Evolutionary conservation across 768 basidiomycete species (phyloP), one percentile per base, ranked within the genome.

Genomic region (Favolaschia claudopus): DNA sequence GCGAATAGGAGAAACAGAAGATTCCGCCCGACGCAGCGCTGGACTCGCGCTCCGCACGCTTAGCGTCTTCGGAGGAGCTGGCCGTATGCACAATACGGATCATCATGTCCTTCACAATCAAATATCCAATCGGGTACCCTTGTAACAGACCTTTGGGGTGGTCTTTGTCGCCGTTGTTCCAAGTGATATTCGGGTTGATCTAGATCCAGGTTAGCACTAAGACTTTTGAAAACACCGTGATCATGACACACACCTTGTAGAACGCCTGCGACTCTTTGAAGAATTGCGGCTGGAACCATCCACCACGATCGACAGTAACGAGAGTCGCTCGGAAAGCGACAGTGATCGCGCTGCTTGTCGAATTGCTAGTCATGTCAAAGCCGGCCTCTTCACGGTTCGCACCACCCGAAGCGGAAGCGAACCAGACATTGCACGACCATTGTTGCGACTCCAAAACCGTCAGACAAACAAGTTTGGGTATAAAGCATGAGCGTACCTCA

Each of bases 261-360:
- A 58, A 66, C 33, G 46, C 56, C 19, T 58, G 40, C 8, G 67
- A 68, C 33, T 66, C 46, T 10, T 45, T 42, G 56, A 68, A 68
- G 46, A 68, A 64, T 29, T 67, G 65, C 0, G 67, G 67, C 40
- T 64, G 67, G 63, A 68, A 68, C 67, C 67, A 68, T 2, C 67
- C 65, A 2, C 53, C 55, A 7, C 66, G 65, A 34, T 68, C 67
- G 13, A 67, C 63, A 6, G 67, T 67, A 7, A 66, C 67, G 1
- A 68, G 59, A 1, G 67, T 66, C 3, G 58, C 64, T 5, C 65
- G 64, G 32, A 68, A 55, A 1, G 60, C 64, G 17, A 68, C 19
- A 13, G 31, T 34, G 25, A 61, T 61, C 8, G 53, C 37, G 17
- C 40, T 37, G 1, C n/a, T 24, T 6, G 45, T 34, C 12, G 43